These are phyloP conservation scores for Trebouxia sp. DNA, from an alignment of 139 green algal genomes.

Conservation along the genomic window DNA sequence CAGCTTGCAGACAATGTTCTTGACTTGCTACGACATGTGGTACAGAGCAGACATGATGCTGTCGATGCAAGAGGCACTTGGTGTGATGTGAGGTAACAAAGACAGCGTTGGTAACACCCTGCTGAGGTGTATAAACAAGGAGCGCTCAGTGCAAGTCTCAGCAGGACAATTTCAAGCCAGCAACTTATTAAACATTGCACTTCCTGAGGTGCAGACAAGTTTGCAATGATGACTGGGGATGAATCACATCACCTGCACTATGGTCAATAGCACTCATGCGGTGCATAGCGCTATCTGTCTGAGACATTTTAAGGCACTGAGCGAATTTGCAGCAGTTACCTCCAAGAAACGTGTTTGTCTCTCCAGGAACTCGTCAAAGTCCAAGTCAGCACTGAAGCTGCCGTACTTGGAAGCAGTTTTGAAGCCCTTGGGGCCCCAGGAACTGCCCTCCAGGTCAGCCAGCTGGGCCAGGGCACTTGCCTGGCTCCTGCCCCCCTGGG, in stretches of 20 bases:
- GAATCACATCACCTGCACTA: background rate
- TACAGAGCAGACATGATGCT: too few species aligned
- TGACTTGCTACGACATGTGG: too few species aligned
- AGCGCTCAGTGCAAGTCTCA: too few species aligned
- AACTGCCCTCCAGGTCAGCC: slow-evolving; percentile 1
- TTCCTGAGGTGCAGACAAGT: background rate
- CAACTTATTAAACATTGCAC: background rate
- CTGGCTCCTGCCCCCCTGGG: slow-evolving; percentile 11
- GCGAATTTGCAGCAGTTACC: too few species aligned
- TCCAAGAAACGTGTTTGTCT: slow-evolving; percentile 33
- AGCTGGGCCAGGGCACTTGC: slow-evolving; percentile 17
- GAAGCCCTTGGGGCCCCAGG: background rate
- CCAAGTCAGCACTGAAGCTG: slow-evolving; percentile 29
- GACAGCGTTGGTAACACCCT: too few species aligned
- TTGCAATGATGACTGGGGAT: background rate
- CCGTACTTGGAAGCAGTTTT: slow-evolving; percentile 1
- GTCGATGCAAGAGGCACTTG: too few species aligned
- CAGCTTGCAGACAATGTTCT: too few species aligned
- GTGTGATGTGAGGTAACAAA: too few species aligned
- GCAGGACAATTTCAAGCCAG: too few species aligned
- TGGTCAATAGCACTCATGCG: background rate
- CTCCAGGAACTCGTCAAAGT: slow-evolving; percentile 41
- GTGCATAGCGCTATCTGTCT: background rate
- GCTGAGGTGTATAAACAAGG: too few species aligned
- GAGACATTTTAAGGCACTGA: too few species aligned